These are phyloP conservation scores for Panellus pusillus DNA, from an alignment of 768 basidiomycete genomes.

Conservation along the genomic window DNA sequence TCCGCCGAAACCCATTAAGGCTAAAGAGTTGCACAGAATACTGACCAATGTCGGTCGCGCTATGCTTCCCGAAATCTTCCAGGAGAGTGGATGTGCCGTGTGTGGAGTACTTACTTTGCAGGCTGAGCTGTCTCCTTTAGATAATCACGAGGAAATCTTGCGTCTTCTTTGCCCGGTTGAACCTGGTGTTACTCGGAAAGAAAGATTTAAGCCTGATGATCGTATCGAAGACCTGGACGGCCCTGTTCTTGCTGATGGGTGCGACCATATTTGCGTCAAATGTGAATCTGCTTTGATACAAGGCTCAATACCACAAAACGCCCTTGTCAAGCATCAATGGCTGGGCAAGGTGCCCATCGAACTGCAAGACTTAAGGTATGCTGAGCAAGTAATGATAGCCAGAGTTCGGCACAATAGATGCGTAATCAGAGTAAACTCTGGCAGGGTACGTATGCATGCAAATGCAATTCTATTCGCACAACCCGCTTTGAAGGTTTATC, in stretches of 20 bases:
- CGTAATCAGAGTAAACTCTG: conserved; percentile 28
- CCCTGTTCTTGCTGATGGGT: background rate
- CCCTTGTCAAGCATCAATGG: background rate
- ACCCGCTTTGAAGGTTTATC: conserved; percentile 28
- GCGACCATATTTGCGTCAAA: background rate
- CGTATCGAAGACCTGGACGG: background rate
- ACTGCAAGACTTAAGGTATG: conserved; percentile 3
- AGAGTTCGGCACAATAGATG: conserved; percentile 28
- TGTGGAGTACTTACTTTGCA: background rate
- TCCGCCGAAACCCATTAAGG: no score
- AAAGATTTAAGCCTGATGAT: background rate
- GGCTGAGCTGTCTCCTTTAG: background rate
- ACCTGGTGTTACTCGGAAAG: background rate
- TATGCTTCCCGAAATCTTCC: background rate
- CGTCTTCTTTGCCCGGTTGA: background rate
- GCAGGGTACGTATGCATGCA: conserved; percentile 27
- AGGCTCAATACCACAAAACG: background rate
- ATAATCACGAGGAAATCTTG: background rate
- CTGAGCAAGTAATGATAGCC: conserved; percentile 26
- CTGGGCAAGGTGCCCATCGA: conserved; percentile 2
- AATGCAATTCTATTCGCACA: conserved; percentile 32
- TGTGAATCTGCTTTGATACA: background rate
- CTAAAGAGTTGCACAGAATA: background rate
- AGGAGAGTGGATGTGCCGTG: background rate
- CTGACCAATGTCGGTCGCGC: background rate